These are phyloP conservation scores for Penicillium nordicum DNA, from an alignment of 2,329 filamentous ascomycete species.

Conservation along the genomic window DNA sequence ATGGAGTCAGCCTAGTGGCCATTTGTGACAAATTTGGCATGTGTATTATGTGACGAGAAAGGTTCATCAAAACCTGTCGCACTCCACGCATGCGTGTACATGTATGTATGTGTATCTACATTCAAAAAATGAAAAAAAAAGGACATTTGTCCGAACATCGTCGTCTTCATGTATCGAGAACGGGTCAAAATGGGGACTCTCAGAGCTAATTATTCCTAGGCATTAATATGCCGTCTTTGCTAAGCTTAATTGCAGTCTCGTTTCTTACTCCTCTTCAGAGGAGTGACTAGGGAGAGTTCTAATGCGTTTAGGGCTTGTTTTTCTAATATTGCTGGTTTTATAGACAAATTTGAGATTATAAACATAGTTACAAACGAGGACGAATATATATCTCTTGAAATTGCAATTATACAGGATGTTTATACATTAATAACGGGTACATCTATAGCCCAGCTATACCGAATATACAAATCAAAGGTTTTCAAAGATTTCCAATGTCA, in stretches of 20 bases:
- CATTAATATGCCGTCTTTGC: not conserved
- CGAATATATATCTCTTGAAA: not conserved
- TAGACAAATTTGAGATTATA: not conserved
- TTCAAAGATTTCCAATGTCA: rapidly evolving
- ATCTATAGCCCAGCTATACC: not conserved
- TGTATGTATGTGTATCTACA: not conserved
- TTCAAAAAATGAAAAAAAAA: not conserved
- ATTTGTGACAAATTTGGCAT: not conserved
- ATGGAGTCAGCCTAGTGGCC: not conserved
- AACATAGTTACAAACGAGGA: rapidly evolving
- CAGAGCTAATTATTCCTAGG: too few relatives aligned
- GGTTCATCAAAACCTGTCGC: not conserved
- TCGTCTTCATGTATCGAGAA: not conserved
- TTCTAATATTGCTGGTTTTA: not conserved
- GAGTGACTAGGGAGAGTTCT: not conserved
- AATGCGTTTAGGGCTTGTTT: not conserved
- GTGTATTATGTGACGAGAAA: not conserved
- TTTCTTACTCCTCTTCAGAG: rapidly evolving
- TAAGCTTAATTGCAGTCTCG: rapidly evolving
- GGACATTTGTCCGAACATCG: not conserved
- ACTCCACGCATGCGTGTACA: not conserved
- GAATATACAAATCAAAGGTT: too few relatives aligned
- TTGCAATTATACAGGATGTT: not conserved
- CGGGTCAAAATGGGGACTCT: not conserved
- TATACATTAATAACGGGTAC: rapidly evolving